These are phyloP conservation scores for Xylaria longipes DNA, from an alignment of 495 filamentous ascomycete species.

Conservation along the genomic window DNA sequence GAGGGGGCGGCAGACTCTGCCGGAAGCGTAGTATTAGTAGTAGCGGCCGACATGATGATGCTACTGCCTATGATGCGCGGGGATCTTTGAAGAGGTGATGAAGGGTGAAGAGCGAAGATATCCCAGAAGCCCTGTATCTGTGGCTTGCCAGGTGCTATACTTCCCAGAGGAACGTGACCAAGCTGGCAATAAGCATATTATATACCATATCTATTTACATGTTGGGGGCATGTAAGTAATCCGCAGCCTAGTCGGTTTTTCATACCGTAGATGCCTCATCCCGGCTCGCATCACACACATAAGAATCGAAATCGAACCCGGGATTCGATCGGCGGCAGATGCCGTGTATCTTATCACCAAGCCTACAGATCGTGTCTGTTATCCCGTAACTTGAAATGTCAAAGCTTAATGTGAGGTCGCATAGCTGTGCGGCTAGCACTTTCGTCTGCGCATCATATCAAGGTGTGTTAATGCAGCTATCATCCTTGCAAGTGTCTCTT, in stretches of 20 bases:
- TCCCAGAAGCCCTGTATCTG: not conserved
- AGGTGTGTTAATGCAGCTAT: slow-evolving; percentile 12
- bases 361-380: not conserved
- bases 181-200: slow-evolving; percentile 12
- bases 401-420: not conserved
- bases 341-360: slow-evolving; percentile 3
- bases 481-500: slow-evolving; percentile 9
- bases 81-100: not conserved
- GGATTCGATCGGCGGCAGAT: not conserved
- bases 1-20: slow-evolving; percentile 5
- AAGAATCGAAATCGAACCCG: not conserved
- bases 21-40: not conserved
- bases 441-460: not conserved
- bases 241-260: not conserved
- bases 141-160: not conserved
- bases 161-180: not conserved
- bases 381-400: not conserved
- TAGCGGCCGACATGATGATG: slow-evolving; percentile 11
- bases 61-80: not conserved
- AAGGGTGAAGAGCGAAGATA: not conserved
- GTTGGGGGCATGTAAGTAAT: not conserved
- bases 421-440: not conserved
- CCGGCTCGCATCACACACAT: not conserved
- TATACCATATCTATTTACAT: not conserved
- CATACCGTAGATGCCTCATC: not conserved